These are phyloP conservation scores for Croton setiger DNA, from an alignment of 441 rosid genomes.

Conservation along the genomic window DNA sequence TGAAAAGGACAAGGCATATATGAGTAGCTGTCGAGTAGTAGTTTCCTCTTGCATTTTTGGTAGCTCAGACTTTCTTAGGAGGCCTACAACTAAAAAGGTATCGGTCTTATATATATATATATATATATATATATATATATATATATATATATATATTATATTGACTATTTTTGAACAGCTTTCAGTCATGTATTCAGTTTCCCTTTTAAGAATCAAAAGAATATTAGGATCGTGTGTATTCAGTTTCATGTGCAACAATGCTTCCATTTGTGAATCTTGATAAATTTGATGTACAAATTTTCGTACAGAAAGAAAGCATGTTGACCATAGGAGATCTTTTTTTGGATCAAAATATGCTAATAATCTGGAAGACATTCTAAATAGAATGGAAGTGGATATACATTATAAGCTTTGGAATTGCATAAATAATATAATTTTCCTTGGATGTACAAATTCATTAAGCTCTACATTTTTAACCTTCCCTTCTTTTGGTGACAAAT, in stretches of 20 bases:
- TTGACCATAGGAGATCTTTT: too few relatives aligned
- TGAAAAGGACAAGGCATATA: slow-evolving; percentile 58
- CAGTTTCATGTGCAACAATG: neutral
- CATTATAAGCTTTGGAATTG: neutral
- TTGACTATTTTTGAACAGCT: neutral
- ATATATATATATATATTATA: too few relatives aligned
- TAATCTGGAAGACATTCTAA: neutral
- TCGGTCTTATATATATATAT: too few relatives aligned
- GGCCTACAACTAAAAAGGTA: slow-evolving; percentile 77
- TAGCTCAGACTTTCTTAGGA: slow-evolving; percentile 82
- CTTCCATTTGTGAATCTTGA: neutral
- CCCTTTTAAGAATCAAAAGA: neutral
- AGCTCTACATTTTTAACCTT: neutral
- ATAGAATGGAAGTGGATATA: neutral
- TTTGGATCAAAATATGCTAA: too few relatives aligned
- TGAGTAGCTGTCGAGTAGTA: slow-evolving; percentile 62
- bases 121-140: too few relatives aligned
- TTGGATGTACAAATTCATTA: neutral
- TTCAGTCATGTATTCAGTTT: neutral
- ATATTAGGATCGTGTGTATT: neutral
- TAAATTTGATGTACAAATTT: neutral
- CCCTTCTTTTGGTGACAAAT: neutral
- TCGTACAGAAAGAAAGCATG: too few relatives aligned
- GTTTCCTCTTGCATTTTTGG: slow-evolving; percentile 97
- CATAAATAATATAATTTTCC: neutral